These are phyloP conservation scores for Ramalina intermedia DNA, from an alignment of 495 filamentous ascomycete species.

Conservation along the genomic window DNA sequence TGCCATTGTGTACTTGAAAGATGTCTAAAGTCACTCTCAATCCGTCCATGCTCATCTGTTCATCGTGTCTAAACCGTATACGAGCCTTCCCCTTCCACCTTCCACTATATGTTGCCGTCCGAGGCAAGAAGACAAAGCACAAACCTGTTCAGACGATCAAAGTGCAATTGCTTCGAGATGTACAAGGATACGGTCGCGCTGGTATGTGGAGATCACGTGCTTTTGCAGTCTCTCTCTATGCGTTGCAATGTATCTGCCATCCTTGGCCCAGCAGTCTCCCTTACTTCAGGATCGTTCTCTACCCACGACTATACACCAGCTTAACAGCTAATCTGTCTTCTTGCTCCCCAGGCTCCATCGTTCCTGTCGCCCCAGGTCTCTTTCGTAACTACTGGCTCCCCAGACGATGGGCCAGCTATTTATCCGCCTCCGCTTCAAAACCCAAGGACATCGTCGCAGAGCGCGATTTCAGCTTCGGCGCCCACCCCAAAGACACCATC, in stretches of 20 bases:
- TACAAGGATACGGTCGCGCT: constrained; percentile 39
- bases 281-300: not conserved
- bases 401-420: constrained; percentile 36
- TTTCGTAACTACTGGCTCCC: constrained; percentile 47
- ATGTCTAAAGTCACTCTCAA: not conserved
- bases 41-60: constrained; percentile 16
- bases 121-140: constrained; percentile 38
- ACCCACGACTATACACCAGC: not conserved
- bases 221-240: too few species aligned
- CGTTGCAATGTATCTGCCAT: not conserved
- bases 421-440: constrained; percentile 28
- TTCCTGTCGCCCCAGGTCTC: constrained; percentile 35
- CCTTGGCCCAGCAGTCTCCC: not conserved
- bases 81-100: not conserved
- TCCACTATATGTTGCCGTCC: constrained; percentile 27
- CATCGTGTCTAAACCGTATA: constrained; percentile 12
- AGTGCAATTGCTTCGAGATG: constrained; percentile 45
- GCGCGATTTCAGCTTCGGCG: constrained; percentile 32
- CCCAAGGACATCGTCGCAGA: constrained; percentile 25
- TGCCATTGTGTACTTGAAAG: not conserved
- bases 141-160: constrained; percentile 35
- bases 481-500: too few species aligned
- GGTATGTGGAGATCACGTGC: too few species aligned
- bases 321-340: not conserved
- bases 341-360: constrained; percentile 29